Evolutionary conservation across 768 basidiomycete species (phyloP).

Genomic region (Macrolepiota dolichaula): DNA sequence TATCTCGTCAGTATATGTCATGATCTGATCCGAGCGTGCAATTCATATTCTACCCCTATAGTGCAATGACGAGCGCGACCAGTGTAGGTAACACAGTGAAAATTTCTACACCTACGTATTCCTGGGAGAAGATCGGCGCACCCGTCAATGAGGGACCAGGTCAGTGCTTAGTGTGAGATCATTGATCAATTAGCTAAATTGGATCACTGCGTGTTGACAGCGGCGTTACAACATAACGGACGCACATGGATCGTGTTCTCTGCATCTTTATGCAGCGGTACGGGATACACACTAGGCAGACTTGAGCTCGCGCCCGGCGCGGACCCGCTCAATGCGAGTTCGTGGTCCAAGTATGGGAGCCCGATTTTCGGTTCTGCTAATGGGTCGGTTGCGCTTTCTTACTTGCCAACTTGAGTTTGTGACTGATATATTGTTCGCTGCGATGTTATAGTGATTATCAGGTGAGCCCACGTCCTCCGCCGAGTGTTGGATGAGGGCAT

Average conservation of each 20-base stretch:
- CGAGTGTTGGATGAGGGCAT: neutral
- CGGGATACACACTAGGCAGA: constrained; percentile 20
- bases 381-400: constrained; percentile 13
- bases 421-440: neutral
- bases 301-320: constrained; percentile 27
- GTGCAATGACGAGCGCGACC: constrained; percentile 26
- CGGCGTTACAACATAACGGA: constrained; percentile 27
- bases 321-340: constrained; percentile 25
- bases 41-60: neutral
- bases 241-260: constrained; percentile 27
- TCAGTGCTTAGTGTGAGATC: neutral
- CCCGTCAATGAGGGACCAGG: constrained; percentile 33
- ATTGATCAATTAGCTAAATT: neutral
- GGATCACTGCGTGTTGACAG: neutral
- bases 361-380: constrained; percentile 28
- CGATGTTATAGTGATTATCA: neutral
- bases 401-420: neutral
- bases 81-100: constrained; percentile 26
- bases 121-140: constrained; percentile 29
- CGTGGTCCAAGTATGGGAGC: constrained; percentile 27
- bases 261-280: constrained; percentile 29
- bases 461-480: neutral
- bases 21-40: neutral
- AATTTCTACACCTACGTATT: constrained; percentile 28
- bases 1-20: constrained; percentile 16